These are phyloP conservation scores for Hymenoscyphus repandus DNA, from an alignment of 2,329 filamentous ascomycete species.

Conservation along the genomic window DNA sequence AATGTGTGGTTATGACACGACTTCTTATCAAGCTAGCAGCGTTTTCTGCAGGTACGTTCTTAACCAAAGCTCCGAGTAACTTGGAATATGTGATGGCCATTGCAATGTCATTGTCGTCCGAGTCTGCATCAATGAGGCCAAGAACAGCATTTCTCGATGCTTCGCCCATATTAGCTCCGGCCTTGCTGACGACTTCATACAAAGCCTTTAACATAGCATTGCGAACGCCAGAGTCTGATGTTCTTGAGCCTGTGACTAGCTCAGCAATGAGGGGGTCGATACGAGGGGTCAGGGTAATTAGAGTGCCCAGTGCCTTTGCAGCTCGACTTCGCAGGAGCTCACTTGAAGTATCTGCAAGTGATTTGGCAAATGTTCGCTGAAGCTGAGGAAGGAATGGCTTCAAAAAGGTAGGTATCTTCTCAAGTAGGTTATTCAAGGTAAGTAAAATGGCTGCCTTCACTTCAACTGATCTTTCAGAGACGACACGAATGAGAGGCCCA, in stretches of 20 bases:
- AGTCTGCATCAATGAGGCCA: constrained; percentile 79
- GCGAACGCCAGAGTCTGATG: constrained; percentile 76
- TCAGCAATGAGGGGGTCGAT: constrained; percentile 92
- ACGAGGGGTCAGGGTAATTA: constrained; percentile 92
- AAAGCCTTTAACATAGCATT: constrained; percentile 96
- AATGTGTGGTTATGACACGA: constrained; percentile 72
- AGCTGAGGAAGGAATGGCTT: constrained; percentile 97
- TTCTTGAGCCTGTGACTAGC: constrained; percentile 93
- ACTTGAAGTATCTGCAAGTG: constrained; percentile 86
- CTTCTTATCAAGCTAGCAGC: constrained; percentile 57
- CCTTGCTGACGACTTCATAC: constrained; percentile 94
- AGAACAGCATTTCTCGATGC: constrained; percentile 81
- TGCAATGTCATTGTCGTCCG: constrained; percentile 65
- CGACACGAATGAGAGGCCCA: constrained; percentile 92
- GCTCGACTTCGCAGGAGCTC: constrained; percentile 82
- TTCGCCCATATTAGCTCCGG: constrained; percentile 91
- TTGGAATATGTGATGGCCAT: constrained; percentile 90
- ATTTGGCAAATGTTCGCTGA: constrained; percentile 94
- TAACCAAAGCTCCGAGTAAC: constrained; percentile 82
- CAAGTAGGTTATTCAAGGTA: constrained; percentile 88
- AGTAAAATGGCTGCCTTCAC: constrained; percentile 93
- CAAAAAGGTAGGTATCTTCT: constrained; percentile 92
- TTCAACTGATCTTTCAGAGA: constrained; percentile 92
- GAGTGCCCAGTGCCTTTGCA: constrained; percentile 86
- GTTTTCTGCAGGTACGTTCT: constrained; percentile 71